Evolutionary conservation across 345 rosid species (phyloP).

Genomic region (Pistacia vera): DNA sequence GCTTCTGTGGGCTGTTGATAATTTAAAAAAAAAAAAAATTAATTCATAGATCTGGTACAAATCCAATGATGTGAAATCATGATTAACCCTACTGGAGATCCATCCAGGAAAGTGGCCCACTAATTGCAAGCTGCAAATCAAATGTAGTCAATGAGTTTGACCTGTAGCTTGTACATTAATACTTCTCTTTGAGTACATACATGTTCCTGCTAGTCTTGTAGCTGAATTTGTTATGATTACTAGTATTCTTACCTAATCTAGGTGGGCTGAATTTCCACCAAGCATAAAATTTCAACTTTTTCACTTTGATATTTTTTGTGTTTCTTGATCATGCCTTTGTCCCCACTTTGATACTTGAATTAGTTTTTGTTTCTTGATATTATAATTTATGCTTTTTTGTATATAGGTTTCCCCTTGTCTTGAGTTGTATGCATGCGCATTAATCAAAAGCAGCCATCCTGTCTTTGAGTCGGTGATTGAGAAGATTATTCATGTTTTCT

Average conservation of each 20-base stretch:
- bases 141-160: neutral
- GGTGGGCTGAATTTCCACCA: neutral
- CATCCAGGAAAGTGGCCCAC: neutral
- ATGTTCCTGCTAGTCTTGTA: neutral
- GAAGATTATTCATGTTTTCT: neutral
- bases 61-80: slow-evolving; percentile 5
- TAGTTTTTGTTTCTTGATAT: neutral
- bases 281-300: neutral
- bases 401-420: neutral
- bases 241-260: neutral
- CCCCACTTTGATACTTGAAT: neutral
- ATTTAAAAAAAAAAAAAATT: neutral
- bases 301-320: neutral
- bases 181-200: neutral
- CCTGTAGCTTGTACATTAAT: neutral
- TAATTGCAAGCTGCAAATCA: neutral
- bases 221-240: neutral
- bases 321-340: neutral
- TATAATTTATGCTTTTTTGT: neutral
- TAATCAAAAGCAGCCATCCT: neutral
- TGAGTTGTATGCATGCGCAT: neutral
- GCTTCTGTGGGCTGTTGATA: neutral
- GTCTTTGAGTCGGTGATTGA: neutral
- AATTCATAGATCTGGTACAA: neutral
- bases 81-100: neutral